Conservation (phyloP, 257 asterid species). For the Penstemon newberryi region DNA sequence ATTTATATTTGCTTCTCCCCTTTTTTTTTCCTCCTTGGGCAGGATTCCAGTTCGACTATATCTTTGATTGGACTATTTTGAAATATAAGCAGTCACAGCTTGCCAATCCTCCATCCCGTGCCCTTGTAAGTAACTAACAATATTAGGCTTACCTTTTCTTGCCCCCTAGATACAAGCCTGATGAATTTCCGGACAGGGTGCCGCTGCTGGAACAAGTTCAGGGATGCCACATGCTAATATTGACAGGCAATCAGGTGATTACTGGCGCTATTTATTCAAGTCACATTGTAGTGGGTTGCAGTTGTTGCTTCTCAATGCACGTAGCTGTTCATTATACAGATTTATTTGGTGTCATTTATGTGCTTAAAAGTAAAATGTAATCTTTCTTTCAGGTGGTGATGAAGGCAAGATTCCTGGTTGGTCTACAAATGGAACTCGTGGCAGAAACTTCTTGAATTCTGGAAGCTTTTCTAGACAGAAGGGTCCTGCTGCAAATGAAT, state of each 20-base stretch:
- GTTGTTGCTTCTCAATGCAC: slow-evolving; percentile 13
- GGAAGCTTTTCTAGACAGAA: slow-evolving; percentile 65
- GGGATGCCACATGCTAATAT: slow-evolving; percentile 60
- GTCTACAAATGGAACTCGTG: slow-evolving; percentile 47
- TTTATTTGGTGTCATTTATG: background rate
- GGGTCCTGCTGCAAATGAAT: slow-evolving; percentile 49
- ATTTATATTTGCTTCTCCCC: slow-evolving; percentile 6
- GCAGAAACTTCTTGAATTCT: slow-evolving; percentile 52
- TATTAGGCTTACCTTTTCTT: slow-evolving; percentile 18
- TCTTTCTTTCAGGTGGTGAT: slow-evolving; percentile 61
- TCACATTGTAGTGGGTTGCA: slow-evolving; percentile 4
- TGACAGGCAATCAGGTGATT: slow-evolving; percentile 70
- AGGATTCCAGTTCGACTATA: slow-evolving; percentile 85
- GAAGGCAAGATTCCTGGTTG: slow-evolving; percentile 57
- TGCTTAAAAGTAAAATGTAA: slow-evolving; percentile 5
- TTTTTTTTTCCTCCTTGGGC: slow-evolving; percentile 16
- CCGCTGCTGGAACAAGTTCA: slow-evolving; percentile 60
- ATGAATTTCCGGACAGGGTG: slow-evolving; percentile 47
- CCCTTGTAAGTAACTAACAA: slow-evolving; percentile 53
- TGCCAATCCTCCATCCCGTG: slow-evolving; percentile 73
- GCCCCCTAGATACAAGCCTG: slow-evolving; percentile 22
- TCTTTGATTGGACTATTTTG: slow-evolving; percentile 87
- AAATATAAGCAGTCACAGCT: slow-evolving; percentile 82
- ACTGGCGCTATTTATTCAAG: slow-evolving; percentile 1
- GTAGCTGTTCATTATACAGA: background rate